A percentile compares a stretch with the other conserved stretches of the same genome.
These are phyloP conservation scores for Phaeolepiota aurea DNA, from an alignment of 768 basidiomycete species.

Conservation along the genomic window DNA sequence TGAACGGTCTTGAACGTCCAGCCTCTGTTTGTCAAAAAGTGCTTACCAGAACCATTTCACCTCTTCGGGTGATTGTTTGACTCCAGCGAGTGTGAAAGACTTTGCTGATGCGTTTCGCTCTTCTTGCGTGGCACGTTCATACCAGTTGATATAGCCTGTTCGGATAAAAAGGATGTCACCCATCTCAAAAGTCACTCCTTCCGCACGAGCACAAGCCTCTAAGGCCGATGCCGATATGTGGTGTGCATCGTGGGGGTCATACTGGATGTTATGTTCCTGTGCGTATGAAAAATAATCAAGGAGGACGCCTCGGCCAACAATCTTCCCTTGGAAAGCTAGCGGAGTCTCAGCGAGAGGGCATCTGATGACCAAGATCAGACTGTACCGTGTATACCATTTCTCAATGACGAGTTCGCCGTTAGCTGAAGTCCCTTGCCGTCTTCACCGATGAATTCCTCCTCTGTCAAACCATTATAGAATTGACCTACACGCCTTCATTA, in stretches of 20 bases:
- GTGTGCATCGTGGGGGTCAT: slow-evolving; percentile 8
- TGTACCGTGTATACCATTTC: slow-evolving; percentile 18
- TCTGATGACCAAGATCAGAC: background rate
- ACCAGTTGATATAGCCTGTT: slow-evolving; percentile 15
- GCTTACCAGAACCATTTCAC: slow-evolving; percentile 16
- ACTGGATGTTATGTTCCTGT: slow-evolving; percentile 8
- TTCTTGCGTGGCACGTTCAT: slow-evolving; percentile 13
- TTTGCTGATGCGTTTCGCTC: slow-evolving; percentile 6
- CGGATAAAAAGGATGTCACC: slow-evolving; percentile 17
- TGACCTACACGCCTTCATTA: slow-evolving; percentile 6
- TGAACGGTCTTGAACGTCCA: background rate
- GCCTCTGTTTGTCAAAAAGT: background rate
- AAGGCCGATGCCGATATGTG: slow-evolving; percentile 11
- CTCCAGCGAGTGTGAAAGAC: slow-evolving; percentile 7
- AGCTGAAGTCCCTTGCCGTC: slow-evolving; percentile 4
- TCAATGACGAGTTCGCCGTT: slow-evolving; percentile 9
- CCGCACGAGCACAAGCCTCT: slow-evolving; percentile 12
- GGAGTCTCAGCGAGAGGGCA: background rate
- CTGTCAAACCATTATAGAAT: slow-evolving; percentile 15
- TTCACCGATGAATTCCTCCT: slow-evolving; percentile 11
- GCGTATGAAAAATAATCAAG: slow-evolving; percentile 15
- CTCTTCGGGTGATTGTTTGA: slow-evolving; percentile 13
- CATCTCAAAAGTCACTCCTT: slow-evolving; percentile 11
- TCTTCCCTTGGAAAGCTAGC: slow-evolving; percentile 15
- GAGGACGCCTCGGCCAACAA: slow-evolving; percentile 16